Conservation (phyloP, 225 moss, liverwort and hornwort genomes). For the Physcomitrellopsis africana region DNA sequence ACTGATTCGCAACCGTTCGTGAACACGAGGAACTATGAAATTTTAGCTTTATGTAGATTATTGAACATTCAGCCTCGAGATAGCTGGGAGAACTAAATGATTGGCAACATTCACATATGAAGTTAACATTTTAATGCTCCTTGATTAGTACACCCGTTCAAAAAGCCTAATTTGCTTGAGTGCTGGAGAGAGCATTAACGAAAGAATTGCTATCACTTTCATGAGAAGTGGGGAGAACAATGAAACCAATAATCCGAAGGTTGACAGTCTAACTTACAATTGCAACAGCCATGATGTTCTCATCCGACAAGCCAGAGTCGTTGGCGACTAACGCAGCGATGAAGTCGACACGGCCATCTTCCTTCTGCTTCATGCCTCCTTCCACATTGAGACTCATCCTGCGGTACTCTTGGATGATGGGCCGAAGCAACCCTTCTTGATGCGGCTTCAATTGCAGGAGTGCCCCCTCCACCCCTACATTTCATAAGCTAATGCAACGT, state of each 20-base stretch:
- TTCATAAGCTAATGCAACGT: no score
- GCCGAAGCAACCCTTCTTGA: slow-evolving; percentile 49
- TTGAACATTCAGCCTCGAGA: no score
- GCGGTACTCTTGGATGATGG: slow-evolving; percentile 51
- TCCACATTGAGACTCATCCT: slow-evolving; percentile 37
- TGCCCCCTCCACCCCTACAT: slow-evolving; percentile 50
- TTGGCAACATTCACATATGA: no score
- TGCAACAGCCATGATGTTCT: slow-evolving; percentile 58
- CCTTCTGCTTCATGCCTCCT: slow-evolving; percentile 52
- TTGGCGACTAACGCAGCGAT: slow-evolving; percentile 52
- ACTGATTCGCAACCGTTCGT: no score
- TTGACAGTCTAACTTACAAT: slow-evolving; percentile 43
- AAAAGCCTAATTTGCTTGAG: no score
- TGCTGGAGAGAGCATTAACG: no score
- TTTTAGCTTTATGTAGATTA: no score
- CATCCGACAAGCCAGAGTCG: slow-evolving; percentile 49
- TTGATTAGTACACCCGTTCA: no score
- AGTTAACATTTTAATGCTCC: no score
- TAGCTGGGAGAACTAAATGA: no score
- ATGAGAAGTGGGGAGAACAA: slow-evolving; percentile 1
- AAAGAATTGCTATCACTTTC: not conserved
- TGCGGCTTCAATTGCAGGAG: slow-evolving; percentile 41
- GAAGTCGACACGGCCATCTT: slow-evolving; percentile 52
- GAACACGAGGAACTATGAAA: no score
- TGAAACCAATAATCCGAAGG: not conserved